phyloP scores from a whole-genome alignment of 345 rosid species.

The Pugionium dolabratum region DNA sequence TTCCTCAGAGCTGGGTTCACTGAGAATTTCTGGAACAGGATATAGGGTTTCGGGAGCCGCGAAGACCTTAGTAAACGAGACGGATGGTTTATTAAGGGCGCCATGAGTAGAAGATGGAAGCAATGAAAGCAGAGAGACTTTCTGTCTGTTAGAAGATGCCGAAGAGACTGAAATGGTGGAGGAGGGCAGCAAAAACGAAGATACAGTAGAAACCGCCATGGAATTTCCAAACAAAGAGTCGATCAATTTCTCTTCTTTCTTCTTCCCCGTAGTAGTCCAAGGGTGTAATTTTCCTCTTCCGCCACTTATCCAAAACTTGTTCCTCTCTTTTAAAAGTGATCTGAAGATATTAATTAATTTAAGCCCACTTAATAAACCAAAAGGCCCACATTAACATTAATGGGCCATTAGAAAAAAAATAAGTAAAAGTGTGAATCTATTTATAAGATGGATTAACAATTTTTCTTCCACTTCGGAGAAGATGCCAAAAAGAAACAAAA shows the following conservation, averaged over 20 bases:
- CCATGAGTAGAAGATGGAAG: conserved; percentile 35
- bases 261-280: conserved; percentile 1
- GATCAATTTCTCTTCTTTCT: conserved; percentile 9
- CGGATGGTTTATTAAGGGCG: conserved; percentile 40
- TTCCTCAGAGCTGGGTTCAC: conserved; percentile 45
- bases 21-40: conserved; percentile 45
- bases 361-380: conserved; percentile 25
- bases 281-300: conserved; percentile 20
- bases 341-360: not conserved
- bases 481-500: too few species aligned
- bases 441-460: too few species aligned
- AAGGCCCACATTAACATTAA: not conserved
- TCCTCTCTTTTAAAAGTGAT: conserved; percentile 5
- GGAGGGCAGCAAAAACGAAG: conserved; percentile 55
- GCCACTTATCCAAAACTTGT: conserved; percentile 35
- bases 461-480: too few species aligned
- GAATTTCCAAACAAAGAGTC: not conserved
- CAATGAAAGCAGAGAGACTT: conserved; percentile 42
- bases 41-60: conserved; percentile 68
- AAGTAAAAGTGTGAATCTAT: too few species aligned
- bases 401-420: not conserved
- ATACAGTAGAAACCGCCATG: conserved; percentile 65
- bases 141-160: conserved; percentile 40
- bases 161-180: conserved; percentile 44
- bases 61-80: conserved; percentile 48